These are phyloP conservation scores for Fusarium citri DNA, from an alignment of 2,329 filamentous ascomycete genomes.

Conservation along the genomic window DNA sequence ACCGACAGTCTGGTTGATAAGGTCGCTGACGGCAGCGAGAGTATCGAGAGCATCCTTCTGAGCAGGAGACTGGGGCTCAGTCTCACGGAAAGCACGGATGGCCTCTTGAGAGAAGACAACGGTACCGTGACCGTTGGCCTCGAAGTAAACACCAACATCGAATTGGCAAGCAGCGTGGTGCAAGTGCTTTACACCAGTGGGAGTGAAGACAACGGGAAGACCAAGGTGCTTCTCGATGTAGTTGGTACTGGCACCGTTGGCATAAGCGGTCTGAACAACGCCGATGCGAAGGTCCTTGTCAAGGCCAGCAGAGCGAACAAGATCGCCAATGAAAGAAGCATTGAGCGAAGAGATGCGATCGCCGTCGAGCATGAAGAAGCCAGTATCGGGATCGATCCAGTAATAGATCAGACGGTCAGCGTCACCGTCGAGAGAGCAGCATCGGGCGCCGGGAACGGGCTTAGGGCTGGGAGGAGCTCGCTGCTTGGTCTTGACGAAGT, in stretches of 20 bases:
- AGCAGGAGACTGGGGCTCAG: slow-evolving; percentile 88
- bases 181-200: slow-evolving; percentile 96
- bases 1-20: slow-evolving; percentile 98
- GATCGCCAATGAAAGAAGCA: slow-evolving; percentile 91
- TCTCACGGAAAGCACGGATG: slow-evolving; percentile 79
- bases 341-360: slow-evolving; percentile 96
- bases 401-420: slow-evolving; percentile 97
- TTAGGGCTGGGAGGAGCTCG: slow-evolving; percentile 86
- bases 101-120: slow-evolving; percentile 92
- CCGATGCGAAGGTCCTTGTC: slow-evolving; percentile 86
- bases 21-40: slow-evolving; percentile 82
- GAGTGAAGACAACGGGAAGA: slow-evolving; percentile 91
- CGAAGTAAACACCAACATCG: slow-evolving; percentile 97
- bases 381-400: slow-evolving; percentile 82
- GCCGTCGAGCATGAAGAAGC: slow-evolving; percentile 93
- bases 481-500: slow-evolving; percentile 98
- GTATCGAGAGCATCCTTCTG: slow-evolving; percentile 91
- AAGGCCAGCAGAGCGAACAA: slow-evolving; percentile 83
- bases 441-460: slow-evolving; percentile 79
- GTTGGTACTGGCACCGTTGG: slow-evolving; percentile 92
- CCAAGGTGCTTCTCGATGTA: slow-evolving; percentile 90
- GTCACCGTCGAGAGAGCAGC: slow-evolving; percentile 93
- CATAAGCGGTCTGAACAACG: slow-evolving; percentile 97
- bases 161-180: slow-evolving; percentile 97
- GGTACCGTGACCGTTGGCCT: slow-evolving; percentile 97